Base-by-base conservation (phyloP, 2,329 filamentous ascomycete species). In the Hypoxylon sp. region DNA sequence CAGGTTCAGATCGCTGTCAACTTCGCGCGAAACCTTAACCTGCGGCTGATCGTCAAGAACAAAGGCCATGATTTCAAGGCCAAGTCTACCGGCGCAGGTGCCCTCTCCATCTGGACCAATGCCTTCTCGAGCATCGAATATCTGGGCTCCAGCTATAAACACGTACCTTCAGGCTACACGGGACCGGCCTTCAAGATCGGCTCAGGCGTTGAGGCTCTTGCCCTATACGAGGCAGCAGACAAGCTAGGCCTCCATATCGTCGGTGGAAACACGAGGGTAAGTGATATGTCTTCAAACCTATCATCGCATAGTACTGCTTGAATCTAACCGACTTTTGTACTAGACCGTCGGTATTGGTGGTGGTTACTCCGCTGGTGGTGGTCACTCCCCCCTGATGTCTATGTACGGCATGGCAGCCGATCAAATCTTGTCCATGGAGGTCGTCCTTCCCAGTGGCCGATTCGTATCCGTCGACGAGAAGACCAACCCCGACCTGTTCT, bases 161-260 rank as follows among this genome's bases (percentile, higher is more conserved):
- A 68, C 39, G 22, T 22, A 6, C 24, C 56, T 24, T 68, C 67
- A 2, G 64, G 67, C 17, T 65, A 68, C 28, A 26, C 34, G 19
- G 84, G 84, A 0, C 76, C 81, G 2, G 85, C 85, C 1, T 79
- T 87, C 67, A 87, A 85, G 72, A 75, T 86, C 22, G 85, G 84
- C 1, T 78, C 84, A n/a, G 86, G 85, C 52, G 81, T 87, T 6
- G 76, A 84, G 61, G 83, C 81, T 1, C 76, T 76, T 34, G 83
- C 87, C 59, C 74, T 85, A 3, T 87, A 87, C 68, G 78, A 80
- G 20, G 80, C 79, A 47, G 84, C 83, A 2, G 71, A 82, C 13
- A 74, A 78, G 17, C 71, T 79, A 28, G 81, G 81, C 1, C 76
- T 82, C 53, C 79, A 78, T 0, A 78, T 87, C 4, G 80, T 87